Percentiles rank a stretch among this genome's conserved stretches.
Evolutionary conservation across 352 stramenopile species (phyloP).

Genomic region (Pythium guiyangense): DNA sequence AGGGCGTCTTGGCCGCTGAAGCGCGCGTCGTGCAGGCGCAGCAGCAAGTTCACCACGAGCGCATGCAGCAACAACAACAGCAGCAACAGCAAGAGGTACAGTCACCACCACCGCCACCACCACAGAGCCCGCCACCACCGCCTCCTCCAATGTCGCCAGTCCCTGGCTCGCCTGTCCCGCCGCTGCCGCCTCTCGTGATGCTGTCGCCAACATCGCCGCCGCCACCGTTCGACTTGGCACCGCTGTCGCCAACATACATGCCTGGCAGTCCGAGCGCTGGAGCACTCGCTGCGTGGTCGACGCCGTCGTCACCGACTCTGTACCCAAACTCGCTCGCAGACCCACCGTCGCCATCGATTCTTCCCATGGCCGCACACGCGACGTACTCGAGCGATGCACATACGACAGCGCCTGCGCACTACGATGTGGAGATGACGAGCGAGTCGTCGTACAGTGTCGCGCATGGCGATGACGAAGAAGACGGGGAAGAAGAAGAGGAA

Average conservation of each 20-base stretch:
- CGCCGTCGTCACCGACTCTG: slow-evolving; percentile 25
- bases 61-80: slow-evolving; percentile 5
- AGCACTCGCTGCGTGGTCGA: slow-evolving; percentile 12
- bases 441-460: background rate
- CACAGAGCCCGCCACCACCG: background rate
- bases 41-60: slow-evolving; percentile 9
- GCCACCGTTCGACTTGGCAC: slow-evolving; percentile 18
- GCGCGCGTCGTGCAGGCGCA: slow-evolving; percentile 30
- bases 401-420: background rate
- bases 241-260: slow-evolving; percentile 9
- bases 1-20: slow-evolving; percentile 27
- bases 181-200: slow-evolving; percentile 8
- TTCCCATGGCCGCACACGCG: slow-evolving; percentile 1
- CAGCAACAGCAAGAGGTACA: slow-evolving; percentile 11
- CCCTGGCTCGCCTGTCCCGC: slow-evolving; percentile 2
- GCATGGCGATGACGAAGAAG: slow-evolving; percentile 6
- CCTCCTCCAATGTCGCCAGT: slow-evolving; percentile 8
- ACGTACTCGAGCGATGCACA: background rate
- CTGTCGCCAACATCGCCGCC: slow-evolving; percentile 15
- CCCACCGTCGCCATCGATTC: slow-evolving; percentile 12
- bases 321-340: slow-evolving; percentile 26
- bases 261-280: slow-evolving; percentile 1
- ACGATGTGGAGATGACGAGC: slow-evolving; percentile 1
- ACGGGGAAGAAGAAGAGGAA: slow-evolving; percentile 61
- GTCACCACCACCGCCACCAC: background rate